A percentile compares a stretch with the other conserved stretches of the same genome.
Evolutionary conservation across 202 grass and related monocot genomes (phyloP).

Genomic region (Saccharum hybrid): DNA sequence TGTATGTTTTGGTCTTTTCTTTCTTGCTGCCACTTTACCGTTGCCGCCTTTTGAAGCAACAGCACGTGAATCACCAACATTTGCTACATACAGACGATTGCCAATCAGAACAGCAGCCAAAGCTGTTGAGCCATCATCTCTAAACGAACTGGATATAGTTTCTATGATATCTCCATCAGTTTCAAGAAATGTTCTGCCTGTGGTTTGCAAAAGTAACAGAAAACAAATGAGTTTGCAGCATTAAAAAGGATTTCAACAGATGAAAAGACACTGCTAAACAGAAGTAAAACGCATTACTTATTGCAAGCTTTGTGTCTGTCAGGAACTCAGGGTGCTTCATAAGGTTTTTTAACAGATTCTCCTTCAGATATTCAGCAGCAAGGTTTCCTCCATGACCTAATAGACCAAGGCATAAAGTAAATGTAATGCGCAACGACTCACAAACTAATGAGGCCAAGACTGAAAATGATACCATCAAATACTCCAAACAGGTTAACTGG

Average conservation of each 20-base stretch:
- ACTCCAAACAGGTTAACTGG: conserved; percentile 71
- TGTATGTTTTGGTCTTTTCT: conserved; percentile 13
- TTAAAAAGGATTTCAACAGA: conserved; percentile 30
- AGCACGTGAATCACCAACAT: conserved; percentile 88
- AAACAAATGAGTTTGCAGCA: conserved; percentile 25
- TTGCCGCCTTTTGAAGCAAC: conserved; percentile 67
- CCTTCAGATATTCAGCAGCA: conserved; percentile 89
- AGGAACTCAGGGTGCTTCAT: conserved; percentile 75
- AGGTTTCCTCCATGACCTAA: conserved; percentile 79
- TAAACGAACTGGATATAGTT: conserved; percentile 56
- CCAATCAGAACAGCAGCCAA: conserved; percentile 69
- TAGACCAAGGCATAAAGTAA: conserved; percentile 34
- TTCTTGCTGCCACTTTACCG: conserved; percentile 49
- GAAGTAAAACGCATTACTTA: conserved; percentile 62
- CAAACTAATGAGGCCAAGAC: conserved; percentile 29
- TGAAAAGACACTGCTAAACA: conserved; percentile 27
- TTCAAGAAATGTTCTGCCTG: conserved; percentile 70
- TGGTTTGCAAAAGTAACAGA: conserved; percentile 46
- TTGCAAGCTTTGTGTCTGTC: conserved; percentile 76
- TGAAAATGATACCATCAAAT: conserved; percentile 77
- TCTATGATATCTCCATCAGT: conserved; percentile 79
- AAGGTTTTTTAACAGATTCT: conserved; percentile 83
- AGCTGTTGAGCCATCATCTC: conserved; percentile 91
- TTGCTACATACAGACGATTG: conserved; percentile 77
- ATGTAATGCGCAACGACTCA: conserved; percentile 28